phyloP scores from a whole-genome alignment of 2,329 filamentous ascomycete genomes.

The Huntiella decipiens region DNA sequence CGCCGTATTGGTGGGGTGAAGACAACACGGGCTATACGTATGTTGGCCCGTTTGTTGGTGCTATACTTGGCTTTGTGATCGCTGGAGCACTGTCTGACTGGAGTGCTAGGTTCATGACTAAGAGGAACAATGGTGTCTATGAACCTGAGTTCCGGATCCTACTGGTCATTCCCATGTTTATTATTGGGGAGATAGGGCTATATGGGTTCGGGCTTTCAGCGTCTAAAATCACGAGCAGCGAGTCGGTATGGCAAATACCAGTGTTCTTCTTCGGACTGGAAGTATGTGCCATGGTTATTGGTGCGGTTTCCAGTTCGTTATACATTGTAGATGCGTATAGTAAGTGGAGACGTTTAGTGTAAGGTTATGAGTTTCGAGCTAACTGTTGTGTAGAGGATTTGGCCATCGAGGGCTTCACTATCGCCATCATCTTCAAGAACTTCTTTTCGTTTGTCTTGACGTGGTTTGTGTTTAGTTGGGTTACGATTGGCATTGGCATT shows the following conservation, averaged over 20 bases:
- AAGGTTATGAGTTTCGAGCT: conserved; percentile 1
- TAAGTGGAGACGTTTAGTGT: conserved; percentile 23
- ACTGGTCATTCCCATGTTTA: conserved; percentile 62
- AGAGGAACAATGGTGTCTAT: conserved; percentile 60
- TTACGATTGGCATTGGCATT: conserved; percentile 41
- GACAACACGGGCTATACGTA: conserved; percentile 75
- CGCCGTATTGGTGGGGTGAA: conserved; percentile 65
- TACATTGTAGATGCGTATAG: conserved; percentile 91
- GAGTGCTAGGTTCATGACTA: conserved; percentile 50
- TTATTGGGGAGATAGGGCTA: conserved; percentile 59
- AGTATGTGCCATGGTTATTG: conserved; percentile 80
- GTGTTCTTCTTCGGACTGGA: conserved; percentile 70
- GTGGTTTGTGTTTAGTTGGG: conserved; percentile 70
- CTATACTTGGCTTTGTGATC: conserved; percentile 57
- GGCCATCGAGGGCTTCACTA: conserved; percentile 73
- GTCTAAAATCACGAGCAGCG: conserved; percentile 30
- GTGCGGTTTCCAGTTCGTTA: conserved; percentile 64
- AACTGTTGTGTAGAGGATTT: conserved; percentile 39
- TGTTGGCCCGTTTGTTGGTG: conserved; percentile 68
- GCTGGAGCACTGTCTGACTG: conserved; percentile 57
- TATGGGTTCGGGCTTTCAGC: conserved; percentile 70
- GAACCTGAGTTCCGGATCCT: conserved; percentile 82
- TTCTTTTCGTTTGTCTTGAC: conserved; percentile 77
- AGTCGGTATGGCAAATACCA: conserved; percentile 54
- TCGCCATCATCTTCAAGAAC: conserved; percentile 86